A percentile compares a stretch with the other conserved stretches of the same genome.
Conservation (phyloP, 768 basidiomycete species). For the Phanerochaete carnosa region DNA sequence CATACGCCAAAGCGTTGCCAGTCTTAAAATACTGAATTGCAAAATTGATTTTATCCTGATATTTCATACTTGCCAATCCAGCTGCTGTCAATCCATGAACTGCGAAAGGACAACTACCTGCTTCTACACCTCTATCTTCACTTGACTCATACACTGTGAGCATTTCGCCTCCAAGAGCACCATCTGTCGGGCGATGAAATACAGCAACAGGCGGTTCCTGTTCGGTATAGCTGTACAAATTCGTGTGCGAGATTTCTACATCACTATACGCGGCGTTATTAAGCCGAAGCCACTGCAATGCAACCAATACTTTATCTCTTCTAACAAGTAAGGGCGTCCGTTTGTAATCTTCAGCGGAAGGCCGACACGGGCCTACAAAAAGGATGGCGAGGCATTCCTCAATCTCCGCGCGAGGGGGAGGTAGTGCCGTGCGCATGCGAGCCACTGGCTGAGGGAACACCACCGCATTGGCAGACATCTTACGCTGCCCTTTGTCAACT, state of each 20-base stretch:
- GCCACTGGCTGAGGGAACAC: conserved; percentile 29
- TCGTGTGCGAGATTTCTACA: too few relatives aligned
- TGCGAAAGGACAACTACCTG: conserved; percentile 29
- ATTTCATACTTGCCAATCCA: conserved; percentile 15
- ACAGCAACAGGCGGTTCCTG: too few relatives aligned
- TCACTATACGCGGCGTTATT: too few relatives aligned
- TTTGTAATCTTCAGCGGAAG: conserved; percentile 25
- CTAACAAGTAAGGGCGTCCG: conserved; percentile 17
- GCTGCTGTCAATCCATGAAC: conserved; percentile 35
- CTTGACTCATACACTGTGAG: too few relatives aligned
- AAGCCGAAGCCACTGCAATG: conserved; percentile 4
- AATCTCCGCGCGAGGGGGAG: conserved; percentile 30
- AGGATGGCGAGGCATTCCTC: conserved; percentile 29
- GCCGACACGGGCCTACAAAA: conserved; percentile 26
- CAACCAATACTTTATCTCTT: conserved; percentile 3
- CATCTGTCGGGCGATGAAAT: too few relatives aligned
- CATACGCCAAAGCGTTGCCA: conserved; percentile 26
- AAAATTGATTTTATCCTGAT: conserved; percentile 14
- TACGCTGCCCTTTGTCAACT: conserved; percentile 10
- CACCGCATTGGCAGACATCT: conserved; percentile 34
- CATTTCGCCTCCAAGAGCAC: too few relatives aligned
- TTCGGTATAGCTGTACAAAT: too few relatives aligned
- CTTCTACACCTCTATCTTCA: too few relatives aligned
- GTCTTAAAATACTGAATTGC: neutral
- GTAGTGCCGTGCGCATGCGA: conserved; percentile 27